Percentiles rank a stretch among this genome's conserved stretches.
Evolutionary conservation across 2,329 filamentous ascomycete species (phyloP).

Genomic region (Cercospora berteroae): DNA sequence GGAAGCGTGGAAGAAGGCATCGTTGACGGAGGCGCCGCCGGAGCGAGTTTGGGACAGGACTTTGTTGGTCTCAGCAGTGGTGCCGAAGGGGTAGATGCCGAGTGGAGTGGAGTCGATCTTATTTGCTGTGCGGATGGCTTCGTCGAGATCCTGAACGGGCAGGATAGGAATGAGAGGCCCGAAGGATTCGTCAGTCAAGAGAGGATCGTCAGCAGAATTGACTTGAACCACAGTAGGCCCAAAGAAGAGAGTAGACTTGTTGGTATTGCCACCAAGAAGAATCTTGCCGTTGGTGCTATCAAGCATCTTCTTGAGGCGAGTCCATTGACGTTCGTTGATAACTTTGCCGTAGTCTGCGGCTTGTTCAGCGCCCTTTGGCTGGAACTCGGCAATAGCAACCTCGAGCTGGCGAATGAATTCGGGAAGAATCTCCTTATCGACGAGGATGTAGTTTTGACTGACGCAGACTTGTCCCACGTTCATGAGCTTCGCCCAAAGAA

Average conservation of each 20-base stretch:
- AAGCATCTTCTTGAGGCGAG: slow-evolving; percentile 86
- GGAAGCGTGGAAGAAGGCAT: slow-evolving; percentile 66
- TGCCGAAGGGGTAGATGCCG: slow-evolving; percentile 81
- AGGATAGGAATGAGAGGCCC: slow-evolving; percentile 87
- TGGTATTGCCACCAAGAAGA: slow-evolving; percentile 78
- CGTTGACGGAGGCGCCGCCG: slow-evolving; percentile 53
- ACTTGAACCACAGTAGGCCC: slow-evolving; percentile 91
- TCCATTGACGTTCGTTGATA: slow-evolving; percentile 75
- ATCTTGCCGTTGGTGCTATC: slow-evolving; percentile 80
- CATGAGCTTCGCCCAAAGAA: slow-evolving; percentile 84
- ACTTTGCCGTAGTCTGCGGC: slow-evolving; percentile 78
- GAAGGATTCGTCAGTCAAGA: slow-evolving; percentile 83
- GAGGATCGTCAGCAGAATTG: slow-evolving; percentile 68
- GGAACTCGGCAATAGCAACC: slow-evolving; percentile 70
- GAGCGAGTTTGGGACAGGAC: slow-evolving; percentile 50
- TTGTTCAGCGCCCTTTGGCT: slow-evolving; percentile 74
- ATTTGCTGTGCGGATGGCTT: slow-evolving; percentile 81
- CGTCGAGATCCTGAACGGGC: slow-evolving; percentile 73
- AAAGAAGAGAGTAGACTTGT: slow-evolving; percentile 78
- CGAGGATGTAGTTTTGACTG: slow-evolving; percentile 86
- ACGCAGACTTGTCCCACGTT: slow-evolving; percentile 92
- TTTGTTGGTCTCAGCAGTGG: slow-evolving; percentile 71
- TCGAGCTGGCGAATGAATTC: slow-evolving; percentile 72
- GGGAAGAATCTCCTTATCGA: slow-evolving; percentile 65
- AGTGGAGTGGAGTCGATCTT: slow-evolving; percentile 79